Evolutionary conservation across 805 yeast genomes (phyloP), one percentile per base, ranked within the genome.

Genomic region (Kodamaea hsintzibuensis): DNA sequence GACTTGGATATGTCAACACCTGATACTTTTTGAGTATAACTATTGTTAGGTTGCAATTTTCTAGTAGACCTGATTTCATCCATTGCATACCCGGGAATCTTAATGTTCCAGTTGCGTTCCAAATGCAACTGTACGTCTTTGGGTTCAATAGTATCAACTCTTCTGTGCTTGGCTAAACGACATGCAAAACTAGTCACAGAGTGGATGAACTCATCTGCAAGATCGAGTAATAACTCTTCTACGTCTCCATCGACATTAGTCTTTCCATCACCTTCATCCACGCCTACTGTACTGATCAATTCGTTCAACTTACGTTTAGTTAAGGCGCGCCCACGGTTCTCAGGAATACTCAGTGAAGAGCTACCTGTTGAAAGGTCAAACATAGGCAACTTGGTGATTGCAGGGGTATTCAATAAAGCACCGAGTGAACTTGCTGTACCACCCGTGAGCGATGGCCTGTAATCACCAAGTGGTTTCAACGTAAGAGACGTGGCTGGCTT

Each of bases 121-220:
- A 95, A 76, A 68, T 95, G 97, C 53, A 95, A 71, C 69, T 95
- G 98, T 50, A 96, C 82, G 68, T 95, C 99, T 61, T 85, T 84
- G 13, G 89, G 90, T 60, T 93, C 98, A 22, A 95, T 76, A 38
- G 87, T 82, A 56, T 93, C 97, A 6, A 90, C 83, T 65, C 89
- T 91, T 61, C 99, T 81, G 66, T 93, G 98, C 68, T 95, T 95
- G 18, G 99, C 98, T 59, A 95, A 77, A 52, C 96, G 82, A 67
- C 98, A 93, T 0, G 98, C 97, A 74, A 95, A 95, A 2, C 91
- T 79, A 0, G 98, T 91, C 1, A 96, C 97, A 47, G 89, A 86
- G 7, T 88, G 82, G 13, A 95, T 95, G 66, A 95, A 95, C 66
- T 95, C 98, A 70, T 95, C 99, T 0, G 99, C 98, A 47, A 95